A percentile compares a stretch with the other conserved stretches of the same genome.
Conservation (phyloP, 2,329 filamentous ascomycete species). For the Simplicillium aogashimaense region DNA sequence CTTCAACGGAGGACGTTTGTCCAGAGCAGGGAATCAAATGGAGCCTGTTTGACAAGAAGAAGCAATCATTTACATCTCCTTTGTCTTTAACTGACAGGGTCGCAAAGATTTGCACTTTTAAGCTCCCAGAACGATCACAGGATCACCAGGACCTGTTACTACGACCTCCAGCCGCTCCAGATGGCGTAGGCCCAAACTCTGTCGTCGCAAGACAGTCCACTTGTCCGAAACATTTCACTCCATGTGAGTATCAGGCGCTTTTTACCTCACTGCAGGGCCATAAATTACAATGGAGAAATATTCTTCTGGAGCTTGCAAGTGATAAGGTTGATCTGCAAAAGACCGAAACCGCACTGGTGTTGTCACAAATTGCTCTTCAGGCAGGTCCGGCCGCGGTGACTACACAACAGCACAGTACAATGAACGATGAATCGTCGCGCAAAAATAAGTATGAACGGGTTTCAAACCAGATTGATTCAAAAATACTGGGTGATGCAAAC, state of each 20-base stretch:
- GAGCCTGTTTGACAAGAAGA: neutral
- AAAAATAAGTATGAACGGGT: neutral
- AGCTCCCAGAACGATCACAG: too few species aligned
- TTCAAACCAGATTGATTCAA: neutral
- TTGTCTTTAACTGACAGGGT: neutral
- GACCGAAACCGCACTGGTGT: slow-evolving; percentile 30
- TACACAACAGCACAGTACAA: neutral
- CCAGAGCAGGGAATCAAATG: neutral
- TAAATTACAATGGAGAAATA: slow-evolving; percentile 43
- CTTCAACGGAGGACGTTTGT: neutral
- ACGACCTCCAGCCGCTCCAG: neutral
- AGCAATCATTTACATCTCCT: neutral
- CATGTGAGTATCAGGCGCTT: slow-evolving; percentile 45
- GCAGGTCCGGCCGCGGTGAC: slow-evolving; percentile 18
- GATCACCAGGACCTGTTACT: neutral
- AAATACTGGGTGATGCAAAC: neutral
- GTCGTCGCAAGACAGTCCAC: slow-evolving; percentile 37
- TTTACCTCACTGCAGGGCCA: slow-evolving; percentile 33
- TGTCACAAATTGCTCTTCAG: slow-evolving; percentile 39
- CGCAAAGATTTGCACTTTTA: neutral
- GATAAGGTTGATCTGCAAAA: slow-evolving; percentile 38
- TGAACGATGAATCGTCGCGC: neutral
- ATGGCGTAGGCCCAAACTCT: slow-evolving; percentile 30
- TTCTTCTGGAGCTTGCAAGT: slow-evolving; percentile 35
- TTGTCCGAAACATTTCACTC: slow-evolving; percentile 36